These are phyloP conservation scores for Neurospora discreta DNA, from an alignment of 495 filamentous ascomycete genomes.

Conservation along the genomic window DNA sequence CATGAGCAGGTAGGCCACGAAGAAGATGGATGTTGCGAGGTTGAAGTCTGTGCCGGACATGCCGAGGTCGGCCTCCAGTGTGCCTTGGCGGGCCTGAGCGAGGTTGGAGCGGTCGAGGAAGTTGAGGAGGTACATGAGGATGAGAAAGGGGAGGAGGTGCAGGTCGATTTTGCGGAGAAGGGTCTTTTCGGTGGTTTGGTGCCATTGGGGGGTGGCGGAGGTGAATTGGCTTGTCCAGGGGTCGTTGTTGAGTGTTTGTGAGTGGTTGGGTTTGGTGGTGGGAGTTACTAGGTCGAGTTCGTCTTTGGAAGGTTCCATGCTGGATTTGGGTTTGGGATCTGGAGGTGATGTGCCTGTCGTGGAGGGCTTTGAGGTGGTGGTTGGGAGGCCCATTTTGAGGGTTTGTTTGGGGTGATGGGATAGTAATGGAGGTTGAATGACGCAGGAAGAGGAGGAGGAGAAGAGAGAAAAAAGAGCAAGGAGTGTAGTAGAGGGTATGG, in stretches of 20 bases:
- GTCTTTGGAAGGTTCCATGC: not conserved
- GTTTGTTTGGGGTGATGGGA: not conserved
- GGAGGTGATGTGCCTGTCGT: not conserved
- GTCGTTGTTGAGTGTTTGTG: not conserved
- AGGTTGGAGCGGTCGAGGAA: slow-evolving; percentile 37
- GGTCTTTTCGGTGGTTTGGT: slow-evolving; percentile 10
- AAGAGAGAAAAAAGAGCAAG: too few relatives aligned
- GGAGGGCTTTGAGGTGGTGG: not conserved
- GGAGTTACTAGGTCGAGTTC: not conserved
- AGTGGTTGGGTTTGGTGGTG: too few relatives aligned
- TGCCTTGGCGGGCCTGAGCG: slow-evolving; percentile 31
- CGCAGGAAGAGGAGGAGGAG: not conserved
- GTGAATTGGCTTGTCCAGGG: not conserved
- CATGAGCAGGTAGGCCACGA: slow-evolving; percentile 46
- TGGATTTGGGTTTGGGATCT: not conserved
- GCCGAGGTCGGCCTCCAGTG: slow-evolving; percentile 32
- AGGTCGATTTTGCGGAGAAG: slow-evolving; percentile 30
- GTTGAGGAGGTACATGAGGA: slow-evolving; percentile 34
- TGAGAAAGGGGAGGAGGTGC: slow-evolving; percentile 30
- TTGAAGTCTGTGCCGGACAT: slow-evolving; percentile 42
- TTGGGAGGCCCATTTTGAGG: not conserved
- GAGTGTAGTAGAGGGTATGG: not conserved
- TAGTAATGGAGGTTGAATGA: not conserved
- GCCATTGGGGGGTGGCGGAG: slow-evolving; percentile 3
- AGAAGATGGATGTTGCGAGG: slow-evolving; percentile 45